A percentile compares a stretch with the other conserved stretches of the same genome.
Conservation (phyloP, 2,329 filamentous ascomycete species). For the Chaetomiaceae sp. region DNA sequence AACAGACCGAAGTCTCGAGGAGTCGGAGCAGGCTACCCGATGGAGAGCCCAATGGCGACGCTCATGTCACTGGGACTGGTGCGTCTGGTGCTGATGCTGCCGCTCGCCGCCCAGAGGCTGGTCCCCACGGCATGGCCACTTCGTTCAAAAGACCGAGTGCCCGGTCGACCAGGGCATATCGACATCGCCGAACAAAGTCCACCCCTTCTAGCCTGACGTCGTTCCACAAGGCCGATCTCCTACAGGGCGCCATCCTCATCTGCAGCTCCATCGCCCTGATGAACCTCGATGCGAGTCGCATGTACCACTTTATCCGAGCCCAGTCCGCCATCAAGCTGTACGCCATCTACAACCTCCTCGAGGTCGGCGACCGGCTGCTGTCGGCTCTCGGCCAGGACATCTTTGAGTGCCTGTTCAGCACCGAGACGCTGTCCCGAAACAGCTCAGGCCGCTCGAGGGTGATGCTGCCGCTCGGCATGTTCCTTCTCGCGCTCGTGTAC, state of each 20-base stretch:
- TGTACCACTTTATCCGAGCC: conserved; percentile 96
- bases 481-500: conserved; percentile 78
- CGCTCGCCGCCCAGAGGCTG: conserved; percentile 14
- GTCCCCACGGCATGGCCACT: background rate
- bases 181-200: conserved; percentile 74
- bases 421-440: conserved; percentile 85
- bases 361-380: conserved; percentile 84
- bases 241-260: conserved; percentile 85
- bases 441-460: conserved; percentile 87
- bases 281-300: conserved; percentile 88
- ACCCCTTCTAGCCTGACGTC: conserved; percentile 78
- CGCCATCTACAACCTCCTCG: conserved; percentile 96
- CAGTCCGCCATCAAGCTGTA: conserved; percentile 98
- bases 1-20: conserved; percentile 35
- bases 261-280: conserved; percentile 81
- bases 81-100: background rate
- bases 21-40: conserved; percentile 33
- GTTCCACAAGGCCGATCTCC: conserved; percentile 89
- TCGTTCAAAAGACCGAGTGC: conserved; percentile 24
- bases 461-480: conserved; percentile 84
- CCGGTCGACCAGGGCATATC: conserved; percentile 35
- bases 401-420: conserved; percentile 89
- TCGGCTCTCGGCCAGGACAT: conserved; percentile 94
- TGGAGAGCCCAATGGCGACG: background rate
- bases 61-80: background rate